Evolutionary conservation across 163 green algal species (phyloP), one percentile per base, ranked within the genome.

Genomic region (Coccomyxa subellipsoidea): DNA sequence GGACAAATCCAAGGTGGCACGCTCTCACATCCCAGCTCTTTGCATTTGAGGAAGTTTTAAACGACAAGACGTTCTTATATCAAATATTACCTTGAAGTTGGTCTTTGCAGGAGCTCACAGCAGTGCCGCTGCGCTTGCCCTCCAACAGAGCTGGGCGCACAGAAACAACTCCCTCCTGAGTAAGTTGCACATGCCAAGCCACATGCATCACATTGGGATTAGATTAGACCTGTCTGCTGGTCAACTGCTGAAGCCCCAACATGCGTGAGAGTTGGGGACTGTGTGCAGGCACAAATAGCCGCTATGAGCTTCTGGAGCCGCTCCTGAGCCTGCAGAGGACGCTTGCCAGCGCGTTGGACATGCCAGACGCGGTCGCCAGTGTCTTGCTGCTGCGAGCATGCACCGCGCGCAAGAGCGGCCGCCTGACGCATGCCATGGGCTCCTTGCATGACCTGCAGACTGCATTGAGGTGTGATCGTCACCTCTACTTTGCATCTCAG

Each of bases 271-370:
- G 21, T 7, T 12, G 47, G 39, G 47, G 47, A 12, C 23, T 8
- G 5, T 59, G 4, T 1, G 2, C 82, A 85, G 82, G 82, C 37
- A 76, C 77, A 38, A 83, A 79, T 7, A 80, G 78, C 32, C 79
- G 83, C 12, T 95, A 90, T 72, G 76, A 90, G 54, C 84, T 92
- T 47, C 80, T 85, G 40, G 86, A 92, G 77, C 92, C 89, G 0
- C 82, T 93, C 27, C 81, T 93, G 75, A 86, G 84, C 29, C 38
- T 92, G 66, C 87, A 85, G 31, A 81, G 81, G 38, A 80, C 84
- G 27, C 37, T 95, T 32, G 66, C 94, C 37, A 7, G 23, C 0
- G 54, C 31, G 29, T 36, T 81, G 53, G 36, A 36, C 35, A 34
- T 27, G 5, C 23, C 73, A 32, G n/a, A 90, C 38, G 54, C 53